A percentile compares a stretch with the other conserved stretches of the same genome.
These are phyloP conservation scores for Lathyrus aphaca DNA, from an alignment of 306 rosid species.

Conservation along the genomic window DNA sequence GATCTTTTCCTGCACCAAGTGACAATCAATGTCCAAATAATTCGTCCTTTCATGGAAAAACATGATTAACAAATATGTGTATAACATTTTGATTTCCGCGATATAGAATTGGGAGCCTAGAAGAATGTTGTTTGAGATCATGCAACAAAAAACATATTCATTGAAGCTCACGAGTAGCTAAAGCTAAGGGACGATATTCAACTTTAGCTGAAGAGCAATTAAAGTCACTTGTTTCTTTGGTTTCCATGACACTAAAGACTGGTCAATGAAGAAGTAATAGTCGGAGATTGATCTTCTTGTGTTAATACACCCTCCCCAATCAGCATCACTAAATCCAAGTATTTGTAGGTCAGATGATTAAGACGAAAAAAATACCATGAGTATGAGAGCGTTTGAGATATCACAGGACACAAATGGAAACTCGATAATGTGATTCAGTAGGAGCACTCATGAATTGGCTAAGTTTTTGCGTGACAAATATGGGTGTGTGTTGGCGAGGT, in stretches of 20 bases:
- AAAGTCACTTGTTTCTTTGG: not conserved
- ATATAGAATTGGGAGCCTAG: not conserved
- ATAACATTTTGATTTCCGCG: not conserved
- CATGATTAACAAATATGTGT: no score
- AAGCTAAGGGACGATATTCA: not conserved
- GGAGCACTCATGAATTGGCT: not conserved
- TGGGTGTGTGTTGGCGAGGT: not conserved
- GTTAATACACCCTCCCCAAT: no score
- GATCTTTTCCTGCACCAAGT: not conserved
- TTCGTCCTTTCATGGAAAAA: not conserved
- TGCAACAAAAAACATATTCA: not conserved
- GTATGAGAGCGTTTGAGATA: not conserved
- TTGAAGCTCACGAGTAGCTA: not conserved
- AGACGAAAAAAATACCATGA: not conserved
- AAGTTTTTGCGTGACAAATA: not conserved
- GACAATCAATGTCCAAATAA: not conserved
- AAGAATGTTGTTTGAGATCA: not conserved
- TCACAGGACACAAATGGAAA: not conserved
- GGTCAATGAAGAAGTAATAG: no score
- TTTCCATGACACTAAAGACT: no score
- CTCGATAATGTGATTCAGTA: not conserved
- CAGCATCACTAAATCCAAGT: no score
- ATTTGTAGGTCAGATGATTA: no score
- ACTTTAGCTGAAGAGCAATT: not conserved
- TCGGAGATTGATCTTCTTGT: no score